Conservation (phyloP, 1,284 basidiomycete species). For the Takashimella tepidaria region DNA sequence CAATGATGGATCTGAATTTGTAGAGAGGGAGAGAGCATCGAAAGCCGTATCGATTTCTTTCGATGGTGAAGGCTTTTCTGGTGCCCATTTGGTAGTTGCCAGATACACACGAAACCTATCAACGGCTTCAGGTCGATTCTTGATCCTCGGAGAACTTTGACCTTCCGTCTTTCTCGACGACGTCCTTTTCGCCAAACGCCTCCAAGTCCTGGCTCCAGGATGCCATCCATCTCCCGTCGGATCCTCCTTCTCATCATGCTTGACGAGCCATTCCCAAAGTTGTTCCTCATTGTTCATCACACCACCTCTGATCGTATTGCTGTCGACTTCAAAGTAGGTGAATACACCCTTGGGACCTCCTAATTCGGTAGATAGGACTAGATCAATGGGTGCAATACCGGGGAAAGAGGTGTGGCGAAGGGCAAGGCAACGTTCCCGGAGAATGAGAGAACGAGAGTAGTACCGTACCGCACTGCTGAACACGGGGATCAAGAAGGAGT, state of each 20-base stretch:
- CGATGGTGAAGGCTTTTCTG: no score
- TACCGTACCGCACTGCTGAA: neutral
- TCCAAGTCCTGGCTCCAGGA: neutral
- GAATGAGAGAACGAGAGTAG: neutral
- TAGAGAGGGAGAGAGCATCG: neutral
- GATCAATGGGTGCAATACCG: conserved; percentile 19
- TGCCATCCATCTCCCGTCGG: no score
- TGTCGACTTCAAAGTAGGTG: conserved; percentile 27
- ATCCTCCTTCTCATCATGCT: neutral
- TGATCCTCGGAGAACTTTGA: neutral
- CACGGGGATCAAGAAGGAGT: neutral
- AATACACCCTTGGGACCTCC: conserved; percentile 17
- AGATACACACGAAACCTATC: neutral
- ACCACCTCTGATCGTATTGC: neutral
- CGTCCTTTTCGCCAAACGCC: neutral
- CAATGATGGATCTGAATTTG: no score
- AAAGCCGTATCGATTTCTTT: neutral
- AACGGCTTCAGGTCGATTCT: neutral
- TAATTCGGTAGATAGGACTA: conserved; percentile 18
- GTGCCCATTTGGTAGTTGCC: neutral
- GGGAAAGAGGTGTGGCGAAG: conserved; percentile 23
- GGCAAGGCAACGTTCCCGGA: conserved; percentile 17
- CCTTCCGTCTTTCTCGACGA: no score
- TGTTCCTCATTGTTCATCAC: neutral
- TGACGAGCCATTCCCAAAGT: neutral